Conservation (phyloP, 2,329 filamentous ascomycete species). For the Cercospora canescens region DNA sequence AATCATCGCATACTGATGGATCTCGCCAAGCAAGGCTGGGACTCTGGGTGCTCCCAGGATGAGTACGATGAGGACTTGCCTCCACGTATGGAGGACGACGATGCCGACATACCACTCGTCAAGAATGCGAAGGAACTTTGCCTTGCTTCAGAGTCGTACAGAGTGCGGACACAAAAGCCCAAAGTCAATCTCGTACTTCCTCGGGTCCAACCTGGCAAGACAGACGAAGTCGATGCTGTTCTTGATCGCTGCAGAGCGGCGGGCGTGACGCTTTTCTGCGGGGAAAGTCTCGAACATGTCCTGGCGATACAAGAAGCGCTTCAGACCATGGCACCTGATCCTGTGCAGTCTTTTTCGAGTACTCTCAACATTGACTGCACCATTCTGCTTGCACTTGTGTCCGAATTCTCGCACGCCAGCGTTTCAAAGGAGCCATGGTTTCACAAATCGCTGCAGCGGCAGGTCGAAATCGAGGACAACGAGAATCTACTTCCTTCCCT, state of each 20-base stretch:
- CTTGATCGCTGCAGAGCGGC: slow-evolving; percentile 56
- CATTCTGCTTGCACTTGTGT: slow-evolving; percentile 69
- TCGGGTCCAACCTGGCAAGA: slow-evolving; percentile 53
- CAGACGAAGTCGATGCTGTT: slow-evolving; percentile 57
- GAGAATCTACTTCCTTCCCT: slow-evolving; percentile 61
- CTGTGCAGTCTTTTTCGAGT: slow-evolving; percentile 39
- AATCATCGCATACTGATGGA: slow-evolving; percentile 66
- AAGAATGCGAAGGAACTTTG: slow-evolving; percentile 60
- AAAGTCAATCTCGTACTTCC: slow-evolving; percentile 62
- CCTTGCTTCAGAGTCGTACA: slow-evolving; percentile 56
- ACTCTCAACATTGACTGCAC: slow-evolving; percentile 66
- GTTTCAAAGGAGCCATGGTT: slow-evolving; percentile 52
- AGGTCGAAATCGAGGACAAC: slow-evolving; percentile 64
- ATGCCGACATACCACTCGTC: slow-evolving; percentile 57
- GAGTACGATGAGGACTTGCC: slow-evolving; percentile 42
- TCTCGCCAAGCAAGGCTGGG: slow-evolving; percentile 68
- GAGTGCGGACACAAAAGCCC: slow-evolving; percentile 61
- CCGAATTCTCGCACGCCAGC: slow-evolving; percentile 67
- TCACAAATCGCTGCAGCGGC: slow-evolving; percentile 61
- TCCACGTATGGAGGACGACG: slow-evolving; percentile 49
- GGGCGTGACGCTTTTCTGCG: slow-evolving; percentile 42
- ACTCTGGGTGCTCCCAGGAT: slow-evolving; percentile 49
- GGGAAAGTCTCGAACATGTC: slow-evolving; percentile 28
- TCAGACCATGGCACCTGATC: slow-evolving; percentile 40
- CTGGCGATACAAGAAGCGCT: slow-evolving; percentile 30